These are phyloP conservation scores for Fusarium tuaranense DNA, from an alignment of 2,329 filamentous ascomycete genomes.

Conservation along the genomic window DNA sequence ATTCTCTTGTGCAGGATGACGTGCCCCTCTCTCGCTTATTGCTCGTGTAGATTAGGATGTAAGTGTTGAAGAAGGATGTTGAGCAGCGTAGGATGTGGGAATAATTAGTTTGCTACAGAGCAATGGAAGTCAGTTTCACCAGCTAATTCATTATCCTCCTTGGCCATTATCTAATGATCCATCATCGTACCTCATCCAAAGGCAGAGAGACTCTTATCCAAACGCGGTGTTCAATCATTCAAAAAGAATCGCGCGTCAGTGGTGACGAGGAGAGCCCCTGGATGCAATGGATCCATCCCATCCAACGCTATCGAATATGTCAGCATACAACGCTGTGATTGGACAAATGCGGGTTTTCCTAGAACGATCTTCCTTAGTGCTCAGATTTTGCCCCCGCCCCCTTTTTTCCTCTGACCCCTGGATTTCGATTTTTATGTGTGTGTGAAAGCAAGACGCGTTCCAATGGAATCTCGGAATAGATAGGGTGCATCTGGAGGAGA, in stretches of 20 bases:
- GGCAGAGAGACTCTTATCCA: not conserved
- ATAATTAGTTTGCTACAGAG: not conserved
- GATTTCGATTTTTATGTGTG: not conserved
- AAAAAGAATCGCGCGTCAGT: not conserved
- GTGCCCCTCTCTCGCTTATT: not conserved
- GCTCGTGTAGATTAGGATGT: not conserved
- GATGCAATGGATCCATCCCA: not conserved
- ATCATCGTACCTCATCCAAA: not conserved
- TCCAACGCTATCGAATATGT: not conserved
- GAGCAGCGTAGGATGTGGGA: not conserved
- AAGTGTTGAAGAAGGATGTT: not conserved
- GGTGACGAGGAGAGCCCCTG: not conserved
- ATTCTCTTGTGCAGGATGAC: not conserved
- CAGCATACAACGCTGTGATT: not conserved
- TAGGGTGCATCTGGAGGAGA: not conserved
- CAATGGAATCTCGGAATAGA: constrained; percentile 6
- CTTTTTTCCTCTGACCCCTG: constrained; percentile 3
- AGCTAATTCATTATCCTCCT: not conserved
- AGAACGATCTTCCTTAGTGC: not conserved
- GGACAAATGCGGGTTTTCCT: not conserved
- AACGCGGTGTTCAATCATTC: not conserved
- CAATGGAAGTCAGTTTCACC: not conserved
- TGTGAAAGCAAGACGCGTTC: not conserved
- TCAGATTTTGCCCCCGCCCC: constrained; percentile 9
- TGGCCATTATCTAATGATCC: not conserved